Base-by-base conservation (phyloP, 164 flowering plant species). In the Saururus chinensis region DNA sequence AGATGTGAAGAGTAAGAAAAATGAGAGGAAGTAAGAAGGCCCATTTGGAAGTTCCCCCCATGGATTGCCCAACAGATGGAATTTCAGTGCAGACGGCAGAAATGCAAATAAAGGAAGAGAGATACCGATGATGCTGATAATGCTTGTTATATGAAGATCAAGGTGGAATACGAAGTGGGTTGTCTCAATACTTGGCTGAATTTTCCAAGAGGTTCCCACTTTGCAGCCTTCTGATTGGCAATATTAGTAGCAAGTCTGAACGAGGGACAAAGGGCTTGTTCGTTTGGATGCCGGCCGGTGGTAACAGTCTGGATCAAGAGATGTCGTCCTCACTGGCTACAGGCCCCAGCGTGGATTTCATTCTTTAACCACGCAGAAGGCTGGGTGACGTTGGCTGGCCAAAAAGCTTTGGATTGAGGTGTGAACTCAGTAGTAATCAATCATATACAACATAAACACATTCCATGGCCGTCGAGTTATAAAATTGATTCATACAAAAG, bases 21-120 rank as follows among this genome's bases (percentile, higher is more conserved):
- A 70, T 23, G 42, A 75, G 21, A 12, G 72, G 70, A 64, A 78
- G 17, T 10, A 71, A 61, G 52, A 79, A 41, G 19, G 63, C 74
- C 77, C 79, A 74, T 51, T 66, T 40, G 19, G 71, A 40, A 40
- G 64, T 57, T 68, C 60, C 68, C 8, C 65, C 64, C 80, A 75
- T 78, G 41, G 61, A 23, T 8, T 45, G 54, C n/a, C n/a, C n/a
- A n/a, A n/a, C n/a, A n/a, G n/a, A n/a, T n/a, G n/a, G n/a, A n/a
- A 60, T 42, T 45, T 37, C 51, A 40, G 35, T 12, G 6, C 22
- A 23, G 25, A 53, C 12, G 1, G 60, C 35, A 58, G 55, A 6
- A 30, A 30, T 6, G 37, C 37, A 6, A n/a, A n/a, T n/a, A 67
- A 24, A 40, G 64, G 57, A 0, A 57, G 24, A 26, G 6, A 16